Evolutionary conservation across 2,329 filamentous ascomycete species (phyloP), one percentile per base, ranked within the genome.

Genomic region (Paracamarosporium sp.): DNA sequence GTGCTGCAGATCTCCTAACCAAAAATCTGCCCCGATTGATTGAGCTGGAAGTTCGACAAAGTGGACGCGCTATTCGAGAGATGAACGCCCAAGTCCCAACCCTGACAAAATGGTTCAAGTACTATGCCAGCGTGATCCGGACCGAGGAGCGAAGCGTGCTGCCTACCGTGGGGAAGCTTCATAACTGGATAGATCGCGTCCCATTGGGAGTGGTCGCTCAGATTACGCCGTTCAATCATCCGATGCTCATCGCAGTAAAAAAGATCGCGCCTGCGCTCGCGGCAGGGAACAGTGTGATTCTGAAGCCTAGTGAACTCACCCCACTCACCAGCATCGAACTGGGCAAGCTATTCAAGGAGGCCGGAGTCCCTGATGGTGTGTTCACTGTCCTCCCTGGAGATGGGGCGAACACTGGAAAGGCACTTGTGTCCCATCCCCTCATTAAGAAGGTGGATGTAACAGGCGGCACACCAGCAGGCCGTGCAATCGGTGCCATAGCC

Each of bases 81-180:
- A 90, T 92, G 87, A 81, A 82, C 47, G 88, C 88, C 1, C 89
- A 91, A 70, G 84, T 89, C 5, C 85, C 86, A 0, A 86, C 85
- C 0, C 79, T 91, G 0, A 82, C 87, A 1, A 85, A 86, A 41
- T 91, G 89, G 89, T 87, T 91, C 75, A 86, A 85, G 58, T 91
- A 91, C 77, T 92, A 89, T 67, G 88, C 88, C 1, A 81, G 87
- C 0, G 70, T 90, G 1, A 81, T 90, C 30, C 84, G 89, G n/a
- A 87, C 85, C 1, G 87, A 90, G 67, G 87, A 90, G 74, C 83
- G 87, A 2, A 76, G 85, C 1, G 85, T 91, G 0, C 80, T 90
- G 1, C 89, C 89, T 0, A 90, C 89, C 2, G 78, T 77, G 25
- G 87, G 87, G 0, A 83, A 84, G 69, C 62, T 80, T 27, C 77